phyloP scores from a whole-genome alignment of 768 basidiomycete genomes.

The Suillus subluteus region DNA sequence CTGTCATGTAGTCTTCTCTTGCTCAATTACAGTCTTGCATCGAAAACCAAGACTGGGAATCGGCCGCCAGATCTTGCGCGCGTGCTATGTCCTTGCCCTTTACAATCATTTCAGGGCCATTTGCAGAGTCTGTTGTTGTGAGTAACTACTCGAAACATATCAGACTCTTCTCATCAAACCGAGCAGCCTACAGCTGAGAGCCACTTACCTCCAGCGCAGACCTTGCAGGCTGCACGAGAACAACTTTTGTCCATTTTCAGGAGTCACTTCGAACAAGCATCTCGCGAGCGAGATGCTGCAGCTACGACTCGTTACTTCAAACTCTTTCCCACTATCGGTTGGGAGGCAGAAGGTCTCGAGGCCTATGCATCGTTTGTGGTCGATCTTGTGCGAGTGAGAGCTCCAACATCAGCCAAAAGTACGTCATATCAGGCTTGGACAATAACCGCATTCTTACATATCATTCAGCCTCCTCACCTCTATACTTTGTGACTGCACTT shows the following conservation, averaged over 20 bases:
- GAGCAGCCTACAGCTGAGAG: slow-evolving; percentile 86
- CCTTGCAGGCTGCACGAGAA: slow-evolving; percentile 74
- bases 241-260: slow-evolving; percentile 78
- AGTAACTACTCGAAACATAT: slow-evolving; percentile 28
- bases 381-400: slow-evolving; percentile 80
- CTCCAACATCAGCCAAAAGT: slow-evolving; percentile 86
- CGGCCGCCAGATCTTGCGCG: slow-evolving; percentile 88
- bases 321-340: slow-evolving; percentile 93
- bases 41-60: slow-evolving; percentile 90
- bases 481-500: slow-evolving; percentile 88
- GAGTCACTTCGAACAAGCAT: slow-evolving; percentile 82
- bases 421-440: slow-evolving; percentile 15
- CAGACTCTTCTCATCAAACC: slow-evolving; percentile 7
- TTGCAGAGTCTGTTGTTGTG: slow-evolving; percentile 88
- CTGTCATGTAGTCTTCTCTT: slow-evolving; percentile 62
- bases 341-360: slow-evolving; percentile 89
- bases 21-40: slow-evolving; percentile 61
- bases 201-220: slow-evolving; percentile 84
- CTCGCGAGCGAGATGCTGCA: slow-evolving; percentile 77
- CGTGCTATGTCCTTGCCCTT: slow-evolving; percentile 85
- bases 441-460: slow-evolving; percentile 8
- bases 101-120: slow-evolving; percentile 79
- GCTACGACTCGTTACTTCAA: slow-evolving; percentile 95
- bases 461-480: slow-evolving; percentile 78
- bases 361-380: slow-evolving; percentile 94